phyloP scores from a whole-genome alignment of 169 alveolate genomes.

The Cryptosporidium muris region DNA sequence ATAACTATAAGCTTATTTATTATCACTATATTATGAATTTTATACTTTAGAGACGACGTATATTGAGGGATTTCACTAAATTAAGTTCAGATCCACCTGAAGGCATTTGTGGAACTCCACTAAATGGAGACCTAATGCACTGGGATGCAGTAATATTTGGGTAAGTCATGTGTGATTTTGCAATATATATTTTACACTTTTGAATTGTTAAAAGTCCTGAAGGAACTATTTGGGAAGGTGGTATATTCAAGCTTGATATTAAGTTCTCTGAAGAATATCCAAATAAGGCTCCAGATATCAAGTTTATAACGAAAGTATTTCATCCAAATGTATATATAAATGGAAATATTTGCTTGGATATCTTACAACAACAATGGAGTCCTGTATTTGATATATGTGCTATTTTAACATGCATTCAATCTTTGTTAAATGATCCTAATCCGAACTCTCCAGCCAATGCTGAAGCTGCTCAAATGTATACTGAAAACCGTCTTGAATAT shows the following conservation, averaged over 20 bases:
- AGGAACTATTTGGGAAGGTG: constrained; percentile 88
- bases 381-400: constrained; percentile 87
- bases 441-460: constrained; percentile 88
- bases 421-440: constrained; percentile 85
- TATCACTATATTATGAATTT: neutral
- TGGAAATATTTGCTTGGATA: constrained; percentile 86
- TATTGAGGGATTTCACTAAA: constrained; percentile 79
- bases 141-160: constrained; percentile 89
- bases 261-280: constrained; percentile 86
- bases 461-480: constrained; percentile 85
- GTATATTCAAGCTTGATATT: constrained; percentile 80
- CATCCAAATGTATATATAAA: constrained; percentile 87
- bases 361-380: constrained; percentile 86
- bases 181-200: no score
- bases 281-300: constrained; percentile 82
- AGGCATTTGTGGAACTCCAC: constrained; percentile 85
- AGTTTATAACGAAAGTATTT: constrained; percentile 80
- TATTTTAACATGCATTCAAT: constrained; percentile 84
- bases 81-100: constrained; percentile 78
- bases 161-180: constrained; percentile 5
- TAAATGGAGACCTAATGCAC: constrained; percentile 80
- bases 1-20: neutral
- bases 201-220: constrained; percentile 77
- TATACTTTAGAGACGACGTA: constrained; percentile 71
- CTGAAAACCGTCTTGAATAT: constrained; percentile 81